Evolutionary conservation across 2,329 filamentous ascomycete genomes (phyloP).

Genomic region (Fonsecaea pedrosoi): DNA sequence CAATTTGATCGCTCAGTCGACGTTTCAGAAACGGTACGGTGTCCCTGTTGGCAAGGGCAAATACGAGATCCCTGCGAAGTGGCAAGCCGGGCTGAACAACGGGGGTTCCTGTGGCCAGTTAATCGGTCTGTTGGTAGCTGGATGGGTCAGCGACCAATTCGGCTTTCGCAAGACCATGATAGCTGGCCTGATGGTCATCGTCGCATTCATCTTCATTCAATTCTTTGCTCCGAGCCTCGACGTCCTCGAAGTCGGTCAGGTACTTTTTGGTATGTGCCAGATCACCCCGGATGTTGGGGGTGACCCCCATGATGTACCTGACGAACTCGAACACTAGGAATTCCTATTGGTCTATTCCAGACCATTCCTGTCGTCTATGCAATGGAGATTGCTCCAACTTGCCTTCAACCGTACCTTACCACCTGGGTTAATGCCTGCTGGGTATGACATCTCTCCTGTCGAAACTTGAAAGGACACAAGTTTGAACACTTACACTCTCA

Average conservation of each 20-base stretch:
- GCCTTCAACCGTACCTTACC: constrained; percentile 43
- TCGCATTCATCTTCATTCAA: constrained; percentile 46
- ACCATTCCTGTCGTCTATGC: constrained; percentile 43
- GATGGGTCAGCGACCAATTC: constrained; percentile 67
- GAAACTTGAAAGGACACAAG: too few relatives aligned
- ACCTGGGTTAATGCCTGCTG: constrained; percentile 51
- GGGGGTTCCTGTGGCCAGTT: constrained; percentile 68
- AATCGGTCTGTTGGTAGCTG: constrained; percentile 69
- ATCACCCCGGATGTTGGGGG: too few relatives aligned
- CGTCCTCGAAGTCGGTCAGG: constrained; percentile 44
- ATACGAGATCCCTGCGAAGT: constrained; percentile 56
- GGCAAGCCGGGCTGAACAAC: constrained; percentile 64
- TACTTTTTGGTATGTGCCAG: constrained; percentile 43
- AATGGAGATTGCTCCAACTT: constrained; percentile 42
- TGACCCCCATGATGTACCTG: too few relatives aligned
- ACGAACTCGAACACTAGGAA: constrained; percentile 1
- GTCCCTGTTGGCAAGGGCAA: constrained; percentile 35
- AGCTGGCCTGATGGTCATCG: constrained; percentile 58
- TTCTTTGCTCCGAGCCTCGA: constrained; percentile 49
- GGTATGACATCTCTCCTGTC: constrained; percentile 35
- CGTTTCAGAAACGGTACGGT: constrained; percentile 55
- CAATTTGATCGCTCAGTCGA: constrained; percentile 56
- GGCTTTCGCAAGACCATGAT: constrained; percentile 71
- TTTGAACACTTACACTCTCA: too few relatives aligned
- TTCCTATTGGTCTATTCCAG: constrained; percentile 57